Base-by-base conservation (phyloP, 495 filamentous ascomycete genomes). In the Aspergillus saccharolyticus region DNA sequence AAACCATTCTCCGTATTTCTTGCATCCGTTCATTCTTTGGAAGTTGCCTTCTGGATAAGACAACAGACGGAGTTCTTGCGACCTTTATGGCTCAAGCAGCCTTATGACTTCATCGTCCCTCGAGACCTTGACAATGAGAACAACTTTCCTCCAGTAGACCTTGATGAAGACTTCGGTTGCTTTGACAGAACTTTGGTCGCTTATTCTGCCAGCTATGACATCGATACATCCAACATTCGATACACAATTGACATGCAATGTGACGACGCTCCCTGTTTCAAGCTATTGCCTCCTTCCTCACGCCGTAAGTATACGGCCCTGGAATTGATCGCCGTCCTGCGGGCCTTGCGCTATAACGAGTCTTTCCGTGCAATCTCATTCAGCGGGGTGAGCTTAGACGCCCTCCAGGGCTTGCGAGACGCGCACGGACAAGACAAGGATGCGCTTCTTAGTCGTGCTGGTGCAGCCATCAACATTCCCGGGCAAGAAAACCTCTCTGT, bases 311-410 rank as follows among this genome's bases (percentile, higher is more conserved):
- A 98, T 64, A 83, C 78, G 4, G 68, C 82, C 6, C 66, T 87
- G 49, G 94, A 97, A 69, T 69, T 97, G 21, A 75, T 98, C 42
- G 91, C 94, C 2, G 82, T 97, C 21, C 81, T 96, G 78, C 83
- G 93, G 18, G 83, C 94, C 6, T 73, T 98, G 49, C 83, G 94
- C 39, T 98, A 96, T 73, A 97, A 97, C 63, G 90, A 96, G 67
- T 88, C 83, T 15, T 97, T 97, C 69, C 80, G 79, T 52, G 87
- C 89, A 1, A 81, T 98, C 42, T 96, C 91, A 1, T 96, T 97
- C 68, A 74, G 79, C 15, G 84, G 86, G 24, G 81, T 96, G 48
- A 83, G 80, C 57, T 78, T 98, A 10, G 86, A 90, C 58, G 63
- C 70, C 33, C 67, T 92, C 22, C 85, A 89, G 60, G 78, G 80